Conservation (phyloP, 139 green algal genomes). For the Raphidocelis subcapitata region DNA sequence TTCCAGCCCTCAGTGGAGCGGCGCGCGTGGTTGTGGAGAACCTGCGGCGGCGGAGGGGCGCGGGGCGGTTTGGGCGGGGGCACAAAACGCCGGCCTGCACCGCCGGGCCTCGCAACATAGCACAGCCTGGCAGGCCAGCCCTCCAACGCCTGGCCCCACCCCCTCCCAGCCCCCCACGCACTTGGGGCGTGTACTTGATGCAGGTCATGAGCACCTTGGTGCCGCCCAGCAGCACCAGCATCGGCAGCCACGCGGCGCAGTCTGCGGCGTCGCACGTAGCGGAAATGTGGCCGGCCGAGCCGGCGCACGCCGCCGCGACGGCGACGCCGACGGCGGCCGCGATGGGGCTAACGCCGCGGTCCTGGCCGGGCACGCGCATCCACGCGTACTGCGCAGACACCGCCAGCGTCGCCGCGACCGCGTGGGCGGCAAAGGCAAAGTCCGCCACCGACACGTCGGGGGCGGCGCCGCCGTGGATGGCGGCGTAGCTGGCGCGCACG, state of each 20-base stretch:
- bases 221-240: constrained; percentile 18
- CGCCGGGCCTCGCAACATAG: background rate
- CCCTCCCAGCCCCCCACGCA: background rate
- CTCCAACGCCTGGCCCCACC: constrained; percentile 48
- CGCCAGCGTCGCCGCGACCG: constrained; percentile 21
- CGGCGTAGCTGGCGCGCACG: constrained; percentile 47
- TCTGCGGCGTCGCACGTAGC: constrained; percentile 13
- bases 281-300: background rate
- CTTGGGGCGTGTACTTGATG: background rate
- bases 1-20: constrained; percentile 55
- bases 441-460: constrained; percentile 53
- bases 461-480: constrained; percentile 33
- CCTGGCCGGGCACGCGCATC: no score
- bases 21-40: constrained; percentile 45
- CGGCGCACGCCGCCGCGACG: background rate
- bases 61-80: no score
- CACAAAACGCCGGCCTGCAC: background rate
- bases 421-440: constrained; percentile 62
- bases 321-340: background rate
- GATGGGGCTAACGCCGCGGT: no score
- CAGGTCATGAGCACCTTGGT: background rate
- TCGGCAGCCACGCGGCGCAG: constrained; percentile 23
- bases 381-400: constrained; percentile 29
- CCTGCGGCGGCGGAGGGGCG: constrained; percentile 5
- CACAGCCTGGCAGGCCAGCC: constrained; percentile 65